Evolutionary conservation across 305 asterid species (phyloP).

Genomic region (Euphrasia arctica): DNA sequence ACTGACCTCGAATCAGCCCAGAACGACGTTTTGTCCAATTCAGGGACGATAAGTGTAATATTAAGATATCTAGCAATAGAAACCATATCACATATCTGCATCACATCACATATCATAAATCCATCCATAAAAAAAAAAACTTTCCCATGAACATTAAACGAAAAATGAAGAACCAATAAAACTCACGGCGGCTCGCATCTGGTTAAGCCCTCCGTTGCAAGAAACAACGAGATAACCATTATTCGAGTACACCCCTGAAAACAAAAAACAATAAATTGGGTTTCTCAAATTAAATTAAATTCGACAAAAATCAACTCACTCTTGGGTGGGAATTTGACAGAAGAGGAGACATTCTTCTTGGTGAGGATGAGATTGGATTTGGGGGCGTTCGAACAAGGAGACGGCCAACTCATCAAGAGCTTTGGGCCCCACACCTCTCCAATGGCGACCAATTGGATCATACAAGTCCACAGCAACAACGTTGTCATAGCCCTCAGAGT

Average conservation of each 20-base stretch:
- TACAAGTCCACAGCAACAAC: slow-evolving; percentile 63
- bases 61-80: slow-evolving; percentile 63
- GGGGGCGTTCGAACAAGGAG: slow-evolving; percentile 49
- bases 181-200: slow-evolving; percentile 74
- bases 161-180: neutral
- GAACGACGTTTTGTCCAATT: slow-evolving; percentile 68
- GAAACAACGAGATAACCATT: slow-evolving; percentile 70
- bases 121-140: neutral
- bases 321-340: slow-evolving; percentile 44
- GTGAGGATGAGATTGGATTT: neutral
- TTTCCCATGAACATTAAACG: neutral
- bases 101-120: slow-evolving; percentile 19
- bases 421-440: slow-evolving; percentile 74
- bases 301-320: slow-evolving; percentile 33
- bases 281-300: neutral
- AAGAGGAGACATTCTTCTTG: slow-evolving; percentile 22
- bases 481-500: slow-evolving; percentile 56
- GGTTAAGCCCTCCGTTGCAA: slow-evolving; percentile 81
- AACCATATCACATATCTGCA: slow-evolving; percentile 82
- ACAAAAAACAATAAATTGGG: neutral
- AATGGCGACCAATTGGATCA: slow-evolving; percentile 62
- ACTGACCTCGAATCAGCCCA: slow-evolving; percentile 72
- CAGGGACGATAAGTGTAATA: slow-evolving; percentile 63
- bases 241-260: slow-evolving; percentile 55
- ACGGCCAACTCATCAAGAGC: slow-evolving; percentile 55